Evolutionary conservation across 768 basidiomycete species (phyloP).

Genomic region (Cystofilobasidium bisporidii): DNA sequence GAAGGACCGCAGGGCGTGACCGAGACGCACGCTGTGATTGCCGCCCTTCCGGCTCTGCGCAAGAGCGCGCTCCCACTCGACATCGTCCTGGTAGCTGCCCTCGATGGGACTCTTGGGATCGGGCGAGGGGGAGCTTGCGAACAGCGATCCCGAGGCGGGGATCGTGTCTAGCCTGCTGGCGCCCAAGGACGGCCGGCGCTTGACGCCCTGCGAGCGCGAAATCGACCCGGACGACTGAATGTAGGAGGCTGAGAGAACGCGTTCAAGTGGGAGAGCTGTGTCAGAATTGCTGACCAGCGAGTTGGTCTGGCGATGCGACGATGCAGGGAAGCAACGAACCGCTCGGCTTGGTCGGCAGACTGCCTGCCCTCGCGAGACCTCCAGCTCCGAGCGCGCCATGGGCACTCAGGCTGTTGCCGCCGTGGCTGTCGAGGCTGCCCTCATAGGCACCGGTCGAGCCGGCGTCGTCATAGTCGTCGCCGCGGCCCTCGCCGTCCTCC

Average conservation of each 20-base stretch:
- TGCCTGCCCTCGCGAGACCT: constrained; percentile 4
- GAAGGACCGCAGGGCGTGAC: too few relatives aligned
- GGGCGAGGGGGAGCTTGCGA: background rate
- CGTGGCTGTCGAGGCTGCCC: background rate
- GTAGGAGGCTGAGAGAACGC: background rate
- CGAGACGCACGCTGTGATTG: background rate
- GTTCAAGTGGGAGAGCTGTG: background rate
- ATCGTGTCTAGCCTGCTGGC: background rate
- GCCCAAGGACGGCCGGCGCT: constrained; percentile 3
- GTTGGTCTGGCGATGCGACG: background rate
- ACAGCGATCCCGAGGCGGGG: background rate
- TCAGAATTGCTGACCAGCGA: too few relatives aligned
- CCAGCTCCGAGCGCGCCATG: background rate
- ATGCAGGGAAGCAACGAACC: background rate
- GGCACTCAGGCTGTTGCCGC: background rate
- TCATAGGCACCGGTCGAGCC: background rate
- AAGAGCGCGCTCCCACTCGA: constrained; percentile 23
- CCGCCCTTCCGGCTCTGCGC: constrained; percentile 21
- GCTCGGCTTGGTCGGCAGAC: constrained; percentile 14
- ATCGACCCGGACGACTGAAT: background rate
- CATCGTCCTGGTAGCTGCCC: constrained; percentile 12
- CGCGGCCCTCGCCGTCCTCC: constrained; percentile 7
- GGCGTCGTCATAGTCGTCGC: background rate
- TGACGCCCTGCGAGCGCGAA: background rate
- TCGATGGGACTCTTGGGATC: background rate